A percentile compares a stretch with the other conserved stretches of the same genome.
Evolutionary conservation across 2,329 filamentous ascomycete species (phyloP).

Genomic region (Colletotrichum tanaceti): DNA sequence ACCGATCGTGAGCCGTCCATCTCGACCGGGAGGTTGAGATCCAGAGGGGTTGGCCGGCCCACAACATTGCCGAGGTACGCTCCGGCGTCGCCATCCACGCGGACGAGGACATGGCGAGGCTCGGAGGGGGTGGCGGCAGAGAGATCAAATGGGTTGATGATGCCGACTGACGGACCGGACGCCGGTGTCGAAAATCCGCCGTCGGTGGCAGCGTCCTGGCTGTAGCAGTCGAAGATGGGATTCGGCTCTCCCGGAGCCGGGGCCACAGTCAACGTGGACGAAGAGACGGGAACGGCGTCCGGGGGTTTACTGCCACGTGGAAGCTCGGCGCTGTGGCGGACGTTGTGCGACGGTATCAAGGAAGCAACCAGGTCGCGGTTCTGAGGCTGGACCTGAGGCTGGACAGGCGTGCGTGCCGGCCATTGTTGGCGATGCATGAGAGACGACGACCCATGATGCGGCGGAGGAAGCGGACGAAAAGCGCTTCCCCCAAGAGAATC

Average conservation of each 20-base stretch:
- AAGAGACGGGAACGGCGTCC: background rate
- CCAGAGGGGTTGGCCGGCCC: slow-evolving; percentile 14
- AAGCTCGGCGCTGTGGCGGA: slow-evolving; percentile 11
- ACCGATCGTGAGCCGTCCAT: slow-evolving; percentile 30
- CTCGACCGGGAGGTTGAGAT: slow-evolving; percentile 3
- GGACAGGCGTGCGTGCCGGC: slow-evolving; percentile 28
- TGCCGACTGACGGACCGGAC: slow-evolving; percentile 8
- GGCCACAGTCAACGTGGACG: background rate
- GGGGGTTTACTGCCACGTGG: slow-evolving; percentile 8
- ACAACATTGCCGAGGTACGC: slow-evolving; percentile 22
- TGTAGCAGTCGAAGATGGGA: background rate
- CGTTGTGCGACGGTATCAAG: slow-evolving; percentile 14
- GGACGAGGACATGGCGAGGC: slow-evolving; percentile 36
- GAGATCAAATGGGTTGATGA: slow-evolving; percentile 36
- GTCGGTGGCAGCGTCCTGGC: slow-evolving; percentile 9
- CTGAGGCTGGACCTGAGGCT: slow-evolving; percentile 23
- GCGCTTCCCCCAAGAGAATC: slow-evolving; percentile 32
- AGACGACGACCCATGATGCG: slow-evolving; percentile 32
- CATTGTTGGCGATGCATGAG: slow-evolving; percentile 38
- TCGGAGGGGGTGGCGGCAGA: slow-evolving; percentile 20
- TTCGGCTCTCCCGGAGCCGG: background rate
- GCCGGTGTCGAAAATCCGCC: slow-evolving; percentile 18
- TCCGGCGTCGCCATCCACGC: slow-evolving; percentile 32
- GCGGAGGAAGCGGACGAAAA: slow-evolving; percentile 30
- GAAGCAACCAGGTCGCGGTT: slow-evolving; percentile 24